Percentiles rank a stretch among this genome's conserved stretches.
Evolutionary conservation across 768 basidiomycete species (phyloP).

Genomic region (Gloeophyllum trabeum): DNA sequence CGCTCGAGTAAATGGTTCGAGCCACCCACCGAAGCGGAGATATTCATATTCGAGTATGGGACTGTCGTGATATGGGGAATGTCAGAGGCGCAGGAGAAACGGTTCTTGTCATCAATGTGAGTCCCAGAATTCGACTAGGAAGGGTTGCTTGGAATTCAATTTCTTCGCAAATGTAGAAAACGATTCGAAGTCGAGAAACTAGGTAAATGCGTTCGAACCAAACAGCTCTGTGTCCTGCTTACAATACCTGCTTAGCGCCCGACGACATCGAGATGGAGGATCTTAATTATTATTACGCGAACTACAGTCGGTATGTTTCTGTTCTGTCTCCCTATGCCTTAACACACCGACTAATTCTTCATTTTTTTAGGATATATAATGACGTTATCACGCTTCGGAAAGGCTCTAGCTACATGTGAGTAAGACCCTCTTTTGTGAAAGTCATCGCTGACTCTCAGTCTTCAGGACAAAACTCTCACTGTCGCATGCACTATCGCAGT

Average conservation of each 20-base stretch:
- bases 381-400: constrained; percentile 93
- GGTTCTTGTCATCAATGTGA: constrained; percentile 85
- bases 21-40: constrained; percentile 65
- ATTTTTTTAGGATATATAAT: constrained; percentile 69
- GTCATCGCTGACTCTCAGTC: constrained; percentile 4
- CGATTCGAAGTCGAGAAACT: constrained; percentile 90
- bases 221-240: constrained; percentile 2
- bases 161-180: constrained; percentile 50
- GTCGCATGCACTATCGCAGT: constrained; percentile 91
- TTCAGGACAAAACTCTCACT: constrained; percentile 89
- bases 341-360: constrained; percentile 6
- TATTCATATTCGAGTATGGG: constrained; percentile 90
- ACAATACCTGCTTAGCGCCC: constrained; percentile 40
- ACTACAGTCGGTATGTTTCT: constrained; percentile 73
- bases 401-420: constrained; percentile 92
- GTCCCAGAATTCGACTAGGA: constrained; percentile 24
- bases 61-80: constrained; percentile 98
- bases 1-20: constrained; percentile 61
- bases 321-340: constrained; percentile 1
- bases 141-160: no score
- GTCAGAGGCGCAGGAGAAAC: constrained; percentile 85
- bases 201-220: constrained; percentile 29
- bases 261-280: constrained; percentile 95
- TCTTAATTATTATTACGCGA: constrained; percentile 92
- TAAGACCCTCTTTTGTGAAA: constrained; percentile 10